Conservation (phyloP, 768 basidiomycete species). For the Sporobolomyces phaffii region DNA sequence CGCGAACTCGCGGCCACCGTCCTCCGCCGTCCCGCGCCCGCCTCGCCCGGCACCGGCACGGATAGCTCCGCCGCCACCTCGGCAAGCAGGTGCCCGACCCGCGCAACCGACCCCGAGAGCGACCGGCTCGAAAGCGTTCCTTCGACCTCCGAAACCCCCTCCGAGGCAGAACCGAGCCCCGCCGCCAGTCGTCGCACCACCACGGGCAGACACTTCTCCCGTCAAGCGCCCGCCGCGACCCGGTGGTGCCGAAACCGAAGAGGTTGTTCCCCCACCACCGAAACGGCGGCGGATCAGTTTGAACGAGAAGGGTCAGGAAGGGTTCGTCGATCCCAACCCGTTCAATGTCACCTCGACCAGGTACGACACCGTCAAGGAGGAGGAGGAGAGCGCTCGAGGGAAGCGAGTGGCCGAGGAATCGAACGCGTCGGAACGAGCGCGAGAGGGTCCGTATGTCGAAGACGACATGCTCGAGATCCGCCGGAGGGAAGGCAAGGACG, state of each 20-base stretch:
- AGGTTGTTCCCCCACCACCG: not conserved
- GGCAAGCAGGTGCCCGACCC: too few relatives aligned
- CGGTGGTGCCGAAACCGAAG: not conserved
- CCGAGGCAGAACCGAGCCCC: not conserved
- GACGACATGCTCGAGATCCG: constrained; percentile 32
- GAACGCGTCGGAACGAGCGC: too few relatives aligned
- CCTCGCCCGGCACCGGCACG: not conserved
- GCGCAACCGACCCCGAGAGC: too few relatives aligned
- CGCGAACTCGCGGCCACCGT: not conserved
- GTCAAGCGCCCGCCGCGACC: not conserved
- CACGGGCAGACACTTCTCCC: not conserved
- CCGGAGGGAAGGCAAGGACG: not conserved
- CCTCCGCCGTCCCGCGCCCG: not conserved
- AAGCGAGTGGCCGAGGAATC: too few relatives aligned
- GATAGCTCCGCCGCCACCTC: not conserved
- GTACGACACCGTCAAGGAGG: not conserved
- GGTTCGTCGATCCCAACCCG: constrained; percentile 19
- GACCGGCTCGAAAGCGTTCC: not conserved
- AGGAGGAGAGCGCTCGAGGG: not conserved
- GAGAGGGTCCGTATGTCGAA: constrained; percentile 14
- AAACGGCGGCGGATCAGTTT: not conserved
- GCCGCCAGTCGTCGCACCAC: not conserved
- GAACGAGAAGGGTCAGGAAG: not conserved
- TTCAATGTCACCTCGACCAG: not conserved
- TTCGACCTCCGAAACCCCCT: constrained; percentile 13